Conservation (phyloP, 2,329 filamentous ascomycete genomes). For the Lachnellula arida region DNA sequence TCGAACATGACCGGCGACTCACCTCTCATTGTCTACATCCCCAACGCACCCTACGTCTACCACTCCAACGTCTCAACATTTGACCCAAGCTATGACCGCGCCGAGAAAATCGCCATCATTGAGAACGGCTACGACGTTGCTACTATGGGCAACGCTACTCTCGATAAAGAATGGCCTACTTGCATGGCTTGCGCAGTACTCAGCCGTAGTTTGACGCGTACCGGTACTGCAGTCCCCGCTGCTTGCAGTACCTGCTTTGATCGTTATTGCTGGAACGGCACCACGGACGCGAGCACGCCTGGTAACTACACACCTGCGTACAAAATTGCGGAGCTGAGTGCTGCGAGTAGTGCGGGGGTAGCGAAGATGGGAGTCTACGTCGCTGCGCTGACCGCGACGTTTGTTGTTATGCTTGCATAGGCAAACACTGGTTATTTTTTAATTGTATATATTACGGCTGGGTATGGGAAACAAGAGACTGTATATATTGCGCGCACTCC, state of each 20-base stretch:
- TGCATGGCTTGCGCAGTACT: conserved; percentile 89
- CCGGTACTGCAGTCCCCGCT: conserved; percentile 61
- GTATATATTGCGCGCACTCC: no score
- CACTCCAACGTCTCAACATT: conserved; percentile 79
- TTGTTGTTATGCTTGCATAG: conserved; percentile 1
- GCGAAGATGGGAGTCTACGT: not conserved
- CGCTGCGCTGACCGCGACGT: not conserved
- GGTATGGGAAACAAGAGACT: no score
- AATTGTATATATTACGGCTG: not conserved
- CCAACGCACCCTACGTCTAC: conserved; percentile 76
- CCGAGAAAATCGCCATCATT: conserved; percentile 73
- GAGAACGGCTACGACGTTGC: conserved; percentile 80
- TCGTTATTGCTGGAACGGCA: conserved; percentile 88
- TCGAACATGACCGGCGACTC: conserved; percentile 53
- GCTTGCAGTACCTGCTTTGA: conserved; percentile 73
- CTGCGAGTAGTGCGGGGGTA: not conserved
- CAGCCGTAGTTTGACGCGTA: conserved; percentile 68
- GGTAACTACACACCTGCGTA: conserved; percentile 21
- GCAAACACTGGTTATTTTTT: not conserved
- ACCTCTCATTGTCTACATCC: conserved; percentile 81
- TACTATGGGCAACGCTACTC: conserved; percentile 76
- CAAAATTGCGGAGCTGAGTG: conserved; percentile 13
- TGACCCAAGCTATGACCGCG: conserved; percentile 56
- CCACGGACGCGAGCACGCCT: conserved; percentile 15
- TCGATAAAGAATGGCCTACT: conserved; percentile 69